phyloP scores from a whole-genome alignment of 139 green algal species.

The Micractinium sp. region DNA sequence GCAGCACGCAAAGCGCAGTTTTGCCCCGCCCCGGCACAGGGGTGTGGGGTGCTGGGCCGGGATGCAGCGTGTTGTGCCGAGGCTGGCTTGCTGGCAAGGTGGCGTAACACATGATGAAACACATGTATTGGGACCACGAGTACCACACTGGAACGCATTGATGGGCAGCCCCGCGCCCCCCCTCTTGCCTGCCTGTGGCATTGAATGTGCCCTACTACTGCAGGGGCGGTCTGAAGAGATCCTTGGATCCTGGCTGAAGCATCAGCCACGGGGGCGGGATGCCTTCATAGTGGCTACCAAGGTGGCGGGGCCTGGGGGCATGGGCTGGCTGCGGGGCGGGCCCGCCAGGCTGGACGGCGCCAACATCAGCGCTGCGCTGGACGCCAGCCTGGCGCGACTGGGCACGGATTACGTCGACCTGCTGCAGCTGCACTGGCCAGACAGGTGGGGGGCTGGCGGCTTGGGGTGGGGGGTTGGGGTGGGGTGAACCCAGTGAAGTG shows the following conservation, averaged over 20 bases:
- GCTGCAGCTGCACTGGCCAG: conserved; percentile 92
- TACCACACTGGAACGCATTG: not conserved
- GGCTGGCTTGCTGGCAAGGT: too few relatives aligned
- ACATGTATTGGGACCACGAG: not conserved
- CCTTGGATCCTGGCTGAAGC: conserved; percentile 62
- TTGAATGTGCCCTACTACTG: not conserved
- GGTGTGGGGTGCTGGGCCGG: too few relatives aligned
- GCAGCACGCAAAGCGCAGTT: not conserved
- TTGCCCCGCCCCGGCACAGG: too few relatives aligned
- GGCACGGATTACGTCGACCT: conserved; percentile 93
- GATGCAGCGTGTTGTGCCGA: too few relatives aligned
- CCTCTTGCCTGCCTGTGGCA: not conserved
- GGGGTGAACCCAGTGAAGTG: not conserved
- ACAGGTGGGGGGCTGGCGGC: conserved; percentile 74
- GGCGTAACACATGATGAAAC: not conserved
- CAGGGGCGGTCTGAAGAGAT: conserved; percentile 67
- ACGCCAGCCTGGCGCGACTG: conserved; percentile 80
- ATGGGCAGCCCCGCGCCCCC: too few relatives aligned
- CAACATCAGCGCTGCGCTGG: conserved; percentile 76
- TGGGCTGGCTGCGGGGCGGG: conserved; percentile 86
- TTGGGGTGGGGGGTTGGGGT: not conserved
- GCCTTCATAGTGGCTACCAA: conserved; percentile 74
- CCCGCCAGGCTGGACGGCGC: conserved; percentile 60
- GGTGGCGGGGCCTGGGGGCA: conserved; percentile 80
- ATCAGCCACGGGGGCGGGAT: conserved; percentile 28